Base-by-base conservation (phyloP, 2,329 filamentous ascomycete genomes). In the Calonectria pauciramosa region DNA sequence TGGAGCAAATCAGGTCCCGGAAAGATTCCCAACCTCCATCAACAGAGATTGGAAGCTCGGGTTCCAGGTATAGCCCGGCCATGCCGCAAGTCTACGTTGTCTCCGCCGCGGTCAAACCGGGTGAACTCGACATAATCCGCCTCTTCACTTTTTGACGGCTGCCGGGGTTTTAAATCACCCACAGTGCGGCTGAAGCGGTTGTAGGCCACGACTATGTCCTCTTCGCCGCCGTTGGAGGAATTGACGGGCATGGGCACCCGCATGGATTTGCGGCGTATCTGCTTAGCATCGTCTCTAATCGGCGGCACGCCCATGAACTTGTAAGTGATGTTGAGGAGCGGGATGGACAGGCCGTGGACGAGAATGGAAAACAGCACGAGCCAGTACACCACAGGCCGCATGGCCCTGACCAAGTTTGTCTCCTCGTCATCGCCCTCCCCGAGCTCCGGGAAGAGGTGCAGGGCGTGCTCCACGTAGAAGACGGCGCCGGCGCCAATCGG, bases 401-500 rank as follows among this genome's bases (percentile, higher is more conserved):
- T 82, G 14, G 83, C 83, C 14, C 83, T 82, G n/a, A 87, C 72
- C 16, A 87, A 76, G 49, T 83, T 78, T 4, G 80, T 80, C 74
- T 85, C 83, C 51, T 83, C 82, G 16, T 79, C 81, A 75, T 84
- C 84, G 11, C 82, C 83, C 9, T 84, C 74, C 30, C 80, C 82
- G 5, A 82, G 69, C n/a, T 82, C 68, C 3, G 85, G 86, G 69
- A 88, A 86, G 5, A 88, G 78, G 18, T 86, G 81, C 14, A 82
- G 81, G 1, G 86, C 84, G 72, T 88, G 86, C 78, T 88, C 86
- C 32, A 95, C 88, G 82, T 96, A 95, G 84, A 95, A 96, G 28
- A 95, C 89, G 1, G 94, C 94, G 28, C 92, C 93, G 11, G 94
- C 93, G 3, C 94, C 94, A 65, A 96, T 95, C 0, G 94, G 94